These are phyloP conservation scores for Fusarium coicis DNA, from an alignment of 2,329 filamentous ascomycete species.

Conservation along the genomic window DNA sequence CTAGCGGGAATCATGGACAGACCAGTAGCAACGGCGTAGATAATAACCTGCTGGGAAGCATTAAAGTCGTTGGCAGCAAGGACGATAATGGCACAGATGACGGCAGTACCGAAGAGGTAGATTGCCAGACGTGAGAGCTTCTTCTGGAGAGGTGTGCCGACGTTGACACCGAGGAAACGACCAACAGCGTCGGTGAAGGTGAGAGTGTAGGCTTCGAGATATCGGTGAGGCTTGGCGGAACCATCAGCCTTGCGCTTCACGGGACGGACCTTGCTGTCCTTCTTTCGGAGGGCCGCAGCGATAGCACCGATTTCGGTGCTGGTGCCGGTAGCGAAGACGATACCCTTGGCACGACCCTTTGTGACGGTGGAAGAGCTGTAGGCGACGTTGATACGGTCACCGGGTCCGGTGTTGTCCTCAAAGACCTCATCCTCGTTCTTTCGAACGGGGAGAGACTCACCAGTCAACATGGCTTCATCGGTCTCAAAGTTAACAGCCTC, in stretches of 20 bases:
- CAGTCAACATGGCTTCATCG: constrained; percentile 72
- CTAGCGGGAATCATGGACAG: constrained; percentile 64
- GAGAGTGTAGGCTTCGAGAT: constrained; percentile 57
- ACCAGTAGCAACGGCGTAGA: constrained; percentile 59
- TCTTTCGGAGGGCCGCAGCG: constrained; percentile 59
- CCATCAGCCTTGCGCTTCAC: constrained; percentile 65
- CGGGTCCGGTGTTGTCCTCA: constrained; percentile 53
- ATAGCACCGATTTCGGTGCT: constrained; percentile 71
- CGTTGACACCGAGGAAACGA: constrained; percentile 73
- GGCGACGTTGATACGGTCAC: constrained; percentile 70
- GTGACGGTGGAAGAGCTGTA: constrained; percentile 72
- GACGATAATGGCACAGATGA: constrained; percentile 76
- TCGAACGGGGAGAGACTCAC: constrained; percentile 69
- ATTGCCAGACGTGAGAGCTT: constrained; percentile 76
- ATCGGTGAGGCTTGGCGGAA: constrained; percentile 63
- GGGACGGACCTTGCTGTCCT: constrained; percentile 61
- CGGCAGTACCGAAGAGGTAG: constrained; percentile 72
- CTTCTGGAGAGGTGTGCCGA: constrained; percentile 75
- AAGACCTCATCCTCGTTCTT: constrained; percentile 61
- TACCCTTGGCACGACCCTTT: constrained; percentile 68
- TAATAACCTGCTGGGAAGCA: constrained; percentile 68
- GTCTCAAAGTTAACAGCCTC: constrained; percentile 74
- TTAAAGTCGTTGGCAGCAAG: constrained; percentile 70
- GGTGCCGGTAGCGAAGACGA: constrained; percentile 72
- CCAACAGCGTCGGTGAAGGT: constrained; percentile 69